A percentile compares a stretch with the other conserved stretches of the same genome.
phyloP scores from a whole-genome alignment of 1,284 basidiomycete species.

The Moesziomyces globuligerus region DNA sequence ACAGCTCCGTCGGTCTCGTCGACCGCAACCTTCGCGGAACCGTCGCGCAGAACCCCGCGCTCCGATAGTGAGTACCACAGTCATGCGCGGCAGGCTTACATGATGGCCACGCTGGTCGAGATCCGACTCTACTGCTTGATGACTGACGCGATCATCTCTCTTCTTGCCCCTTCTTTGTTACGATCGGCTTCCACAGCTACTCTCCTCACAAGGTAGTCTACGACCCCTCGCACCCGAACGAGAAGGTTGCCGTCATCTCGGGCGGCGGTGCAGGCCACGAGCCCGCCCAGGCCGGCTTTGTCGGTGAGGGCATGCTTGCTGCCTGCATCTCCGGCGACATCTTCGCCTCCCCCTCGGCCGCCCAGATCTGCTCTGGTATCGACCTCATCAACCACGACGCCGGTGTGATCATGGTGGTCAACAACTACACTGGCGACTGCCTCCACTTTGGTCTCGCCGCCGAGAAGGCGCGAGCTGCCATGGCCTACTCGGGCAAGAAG shows the following conservation, averaged over 20 bases:
- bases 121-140: no score
- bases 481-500: constrained; percentile 56
- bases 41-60: constrained; percentile 63
- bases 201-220: constrained; percentile 65
- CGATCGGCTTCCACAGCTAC: constrained; percentile 49
- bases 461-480: constrained; percentile 64
- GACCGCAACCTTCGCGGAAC: constrained; percentile 62
- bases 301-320: constrained; percentile 69
- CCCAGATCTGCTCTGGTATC: constrained; percentile 69
- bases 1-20: constrained; percentile 61
- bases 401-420: constrained; percentile 67
- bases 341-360: constrained; percentile 71
- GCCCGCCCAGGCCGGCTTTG: constrained; percentile 67
- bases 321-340: constrained; percentile 70
- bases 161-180: background rate
- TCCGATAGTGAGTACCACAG: constrained; percentile 54
- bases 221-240: constrained; percentile 62
- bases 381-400: constrained; percentile 69
- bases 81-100: background rate
- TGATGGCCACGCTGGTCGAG: background rate
- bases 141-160: background rate
- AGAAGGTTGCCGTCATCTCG: constrained; percentile 69
- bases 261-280: constrained; percentile 71
- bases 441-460: constrained; percentile 70
- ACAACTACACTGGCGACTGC: constrained; percentile 70